Base-by-base conservation (phyloP, 176 grass and related monocot genomes). In the Alloteropsis semialata region DNA sequence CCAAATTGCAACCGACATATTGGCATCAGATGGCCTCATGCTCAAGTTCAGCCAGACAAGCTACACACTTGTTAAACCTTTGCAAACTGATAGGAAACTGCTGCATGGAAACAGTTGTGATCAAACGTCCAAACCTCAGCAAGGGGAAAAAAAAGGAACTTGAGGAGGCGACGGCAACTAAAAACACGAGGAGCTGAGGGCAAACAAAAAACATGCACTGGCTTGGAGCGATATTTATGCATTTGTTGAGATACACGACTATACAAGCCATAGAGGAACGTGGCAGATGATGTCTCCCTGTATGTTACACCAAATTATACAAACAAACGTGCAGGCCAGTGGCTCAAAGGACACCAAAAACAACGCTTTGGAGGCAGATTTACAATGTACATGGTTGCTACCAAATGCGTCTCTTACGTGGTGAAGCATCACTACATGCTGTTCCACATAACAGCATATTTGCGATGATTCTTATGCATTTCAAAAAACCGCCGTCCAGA, bases 371-470 rank as follows among this genome's bases (percentile, higher is more conserved):
- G 54, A 18, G 17, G 37, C 36, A 77, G 77, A 70, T 8, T 63
- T 53, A 64, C 64, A 66, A 57, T 81, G 63, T 81, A 81, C 70
- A 76, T 14, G 38, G 48, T 58, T 58, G 28, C 28, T 54, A 88
- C 88, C 78, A 81, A 65, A 85, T 16, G 1, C 7, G 16, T 58
- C 6, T 62, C 3, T 69, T 51, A 16, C 8, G 11, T 58, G 42
- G 80, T 65, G 39, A 79, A 46, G 81, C 39, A 43, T 28, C 19
- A 66, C 16, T 27, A 10, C 6, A 11, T 45, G 69, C 45, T 38
- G 46, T 37, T 79, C n/a, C 75, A 65, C 24, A 15, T 16, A 81
- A 24, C 51, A 39, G 61, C 50, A 25, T 56, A 36, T 50, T 16
- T 38, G 36, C 53, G 33, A n/a, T 59, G 60, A 67, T 43, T 45